These are phyloP conservation scores for Ganoderma resinaceum DNA, from an alignment of 1,284 basidiomycete species.

Conservation along the genomic window DNA sequence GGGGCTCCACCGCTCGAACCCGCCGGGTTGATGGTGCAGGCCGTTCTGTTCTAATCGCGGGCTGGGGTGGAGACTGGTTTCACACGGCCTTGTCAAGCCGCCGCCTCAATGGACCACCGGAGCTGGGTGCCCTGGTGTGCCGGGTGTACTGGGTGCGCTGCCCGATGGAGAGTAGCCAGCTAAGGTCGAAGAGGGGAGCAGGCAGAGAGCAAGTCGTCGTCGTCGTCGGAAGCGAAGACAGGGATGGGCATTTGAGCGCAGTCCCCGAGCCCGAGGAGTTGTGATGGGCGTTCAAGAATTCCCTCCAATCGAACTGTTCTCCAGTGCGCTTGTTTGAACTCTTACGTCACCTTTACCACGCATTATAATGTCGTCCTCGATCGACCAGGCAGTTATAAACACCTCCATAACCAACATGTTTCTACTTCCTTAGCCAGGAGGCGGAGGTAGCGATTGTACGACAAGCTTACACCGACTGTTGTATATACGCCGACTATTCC, in stretches of 20 bases:
- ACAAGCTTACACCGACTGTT: no score
- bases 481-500: neutral
- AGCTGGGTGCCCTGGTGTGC: neutral
- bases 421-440: neutral
- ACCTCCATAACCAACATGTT: neutral
- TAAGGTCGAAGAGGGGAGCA: neutral
- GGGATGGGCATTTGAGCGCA: neutral
- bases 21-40: constrained; percentile 13
- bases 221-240: neutral
- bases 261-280: neutral
- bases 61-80: constrained; percentile 20
- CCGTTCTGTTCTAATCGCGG: constrained; percentile 13
- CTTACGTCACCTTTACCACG: neutral
- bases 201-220: neutral
- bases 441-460: no score
- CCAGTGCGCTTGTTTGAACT: neutral
- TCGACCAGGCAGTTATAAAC: neutral
- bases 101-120: neutral
- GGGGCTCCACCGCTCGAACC: constrained; percentile 14
- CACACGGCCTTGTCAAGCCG: constrained; percentile 17
- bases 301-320: neutral
- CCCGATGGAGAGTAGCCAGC: neutral
- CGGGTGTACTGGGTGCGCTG: neutral
- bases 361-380: neutral
- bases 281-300: neutral